Evolutionary conservation across 1,284 basidiomycete genomes (phyloP), one percentile per base, ranked within the genome.

Genomic region (Ganoderma sinense): DNA sequence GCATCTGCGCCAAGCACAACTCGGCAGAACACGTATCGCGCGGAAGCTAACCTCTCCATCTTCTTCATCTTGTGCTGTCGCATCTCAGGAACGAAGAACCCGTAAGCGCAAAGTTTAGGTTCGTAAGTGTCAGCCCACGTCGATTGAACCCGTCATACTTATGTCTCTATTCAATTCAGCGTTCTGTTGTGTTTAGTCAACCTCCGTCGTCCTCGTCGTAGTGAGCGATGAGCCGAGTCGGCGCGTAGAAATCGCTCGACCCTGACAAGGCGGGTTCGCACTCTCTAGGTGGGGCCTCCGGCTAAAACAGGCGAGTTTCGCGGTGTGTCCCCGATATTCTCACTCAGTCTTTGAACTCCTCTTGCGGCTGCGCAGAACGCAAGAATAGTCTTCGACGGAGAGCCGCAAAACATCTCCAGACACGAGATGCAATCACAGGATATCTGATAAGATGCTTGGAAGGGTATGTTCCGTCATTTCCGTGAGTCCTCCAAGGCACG

Each of bases 371-470:
- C 48, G 33, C 62, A 14, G 58, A 40, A 26, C 23, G 29, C 62
- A 61, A 43, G 48, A 51, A 48, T 62, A 68, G 63, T 26, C 20
- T 59, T 68, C 48, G 41, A 61, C 66, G 48, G 65, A 43, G 55
- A 60, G 63, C 58, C 67, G 58, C 20, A 36, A 55, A 55, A 33
- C 20, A 14, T 36, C 62, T 51, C 36, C n/a, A 40, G 10, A 58
- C 29, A 58, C 39, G 59, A 8, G 59, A n/a, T 26, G 16, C 6
- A 16, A 51, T 63, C 62, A 41, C 62, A 58, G 16, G 45, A 10
- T 67, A 69, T 69, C 69, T 69, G 69, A 69, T 69, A 62, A 70
- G 69, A 67, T 70, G 58, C 11, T 13, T 41, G 4, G 39, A 0
- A 23, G 8, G 36, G 40, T 61, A 59, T 59, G 56, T 20, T 39